Evolutionary conservation across 2,329 filamentous ascomycete species (phyloP).

Genomic region (Fusarium duplospermum): DNA sequence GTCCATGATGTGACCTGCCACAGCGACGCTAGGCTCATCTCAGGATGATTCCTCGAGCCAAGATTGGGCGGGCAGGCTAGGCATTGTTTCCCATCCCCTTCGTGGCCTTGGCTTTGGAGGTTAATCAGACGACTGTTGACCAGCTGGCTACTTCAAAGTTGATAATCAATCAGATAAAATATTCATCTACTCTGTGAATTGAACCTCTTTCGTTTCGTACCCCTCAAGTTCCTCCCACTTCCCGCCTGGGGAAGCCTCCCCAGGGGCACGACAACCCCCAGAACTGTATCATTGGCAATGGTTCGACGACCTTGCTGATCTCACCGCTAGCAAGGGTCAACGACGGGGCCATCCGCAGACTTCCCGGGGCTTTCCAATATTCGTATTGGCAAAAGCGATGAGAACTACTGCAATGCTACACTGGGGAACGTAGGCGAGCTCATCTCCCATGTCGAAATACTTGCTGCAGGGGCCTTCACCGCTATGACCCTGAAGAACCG

Average conservation of each 20-base stretch:
- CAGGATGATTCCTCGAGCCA: neutral
- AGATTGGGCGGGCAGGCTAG: neutral
- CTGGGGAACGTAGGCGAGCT: neutral
- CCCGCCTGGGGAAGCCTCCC: neutral
- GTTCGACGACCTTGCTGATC: neutral
- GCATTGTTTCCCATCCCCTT: neutral
- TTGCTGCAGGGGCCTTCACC: neutral
- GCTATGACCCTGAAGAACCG: neutral
- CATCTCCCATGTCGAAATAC: neutral
- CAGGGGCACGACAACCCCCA: neutral
- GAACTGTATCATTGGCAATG: neutral
- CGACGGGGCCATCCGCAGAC: neutral
- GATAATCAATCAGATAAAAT: neutral
- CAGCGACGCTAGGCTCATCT: neutral
- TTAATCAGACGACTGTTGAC: neutral
- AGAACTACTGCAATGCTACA: neutral
- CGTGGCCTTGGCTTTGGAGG: neutral
- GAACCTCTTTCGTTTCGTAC: neutral
- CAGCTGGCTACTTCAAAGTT: rapidly evolving
- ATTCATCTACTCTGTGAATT: neutral
- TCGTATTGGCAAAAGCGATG: neutral
- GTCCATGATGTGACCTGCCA: neutral
- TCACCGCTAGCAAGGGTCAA: neutral
- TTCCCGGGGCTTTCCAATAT: neutral
- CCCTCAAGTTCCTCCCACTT: neutral